Evolutionary conservation across 345 rosid species (phyloP).

Genomic region (Citrus cavaleriei): DNA sequence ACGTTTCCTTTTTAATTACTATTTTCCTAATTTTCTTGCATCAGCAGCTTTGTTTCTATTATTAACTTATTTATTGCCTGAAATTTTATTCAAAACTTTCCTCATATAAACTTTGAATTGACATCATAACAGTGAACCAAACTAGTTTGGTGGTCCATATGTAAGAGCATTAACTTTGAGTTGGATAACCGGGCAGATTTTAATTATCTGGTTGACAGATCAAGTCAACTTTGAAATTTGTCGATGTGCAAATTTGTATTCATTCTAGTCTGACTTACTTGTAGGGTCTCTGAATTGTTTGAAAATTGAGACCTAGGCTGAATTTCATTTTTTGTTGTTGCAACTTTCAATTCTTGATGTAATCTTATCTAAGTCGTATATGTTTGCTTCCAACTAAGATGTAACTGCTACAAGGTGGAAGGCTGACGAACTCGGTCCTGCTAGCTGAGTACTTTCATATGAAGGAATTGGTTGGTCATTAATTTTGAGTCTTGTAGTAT

Average conservation of each 20-base stretch:
- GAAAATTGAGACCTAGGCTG: not conserved
- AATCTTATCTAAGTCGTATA: not conserved
- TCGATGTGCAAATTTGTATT: not conserved
- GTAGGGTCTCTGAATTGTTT: not conserved
- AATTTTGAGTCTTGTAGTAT: not conserved
- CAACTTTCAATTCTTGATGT: not conserved
- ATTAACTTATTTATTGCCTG: not conserved
- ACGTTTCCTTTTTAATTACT: not conserved
- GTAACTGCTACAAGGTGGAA: not conserved
- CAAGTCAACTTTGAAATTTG: not conserved
- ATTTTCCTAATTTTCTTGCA: not conserved
- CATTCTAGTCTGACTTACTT: not conserved
- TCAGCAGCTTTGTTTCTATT: not conserved
- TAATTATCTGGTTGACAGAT: not conserved
- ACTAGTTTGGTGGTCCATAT: not conserved
- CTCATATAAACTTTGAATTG: not conserved
- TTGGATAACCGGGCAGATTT: not conserved
- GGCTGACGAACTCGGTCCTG: not conserved
- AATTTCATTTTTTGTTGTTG: not conserved
- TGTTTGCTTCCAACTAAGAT: not conserved
- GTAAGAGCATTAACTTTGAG: not conserved
- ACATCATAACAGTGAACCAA: not conserved
- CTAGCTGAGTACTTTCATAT: not conserved
- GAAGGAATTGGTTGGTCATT: not conserved
- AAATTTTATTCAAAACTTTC: not conserved